Conservation (phyloP, 1,139 yeast species). For the Debaryomycetaceae sp. region DNA sequence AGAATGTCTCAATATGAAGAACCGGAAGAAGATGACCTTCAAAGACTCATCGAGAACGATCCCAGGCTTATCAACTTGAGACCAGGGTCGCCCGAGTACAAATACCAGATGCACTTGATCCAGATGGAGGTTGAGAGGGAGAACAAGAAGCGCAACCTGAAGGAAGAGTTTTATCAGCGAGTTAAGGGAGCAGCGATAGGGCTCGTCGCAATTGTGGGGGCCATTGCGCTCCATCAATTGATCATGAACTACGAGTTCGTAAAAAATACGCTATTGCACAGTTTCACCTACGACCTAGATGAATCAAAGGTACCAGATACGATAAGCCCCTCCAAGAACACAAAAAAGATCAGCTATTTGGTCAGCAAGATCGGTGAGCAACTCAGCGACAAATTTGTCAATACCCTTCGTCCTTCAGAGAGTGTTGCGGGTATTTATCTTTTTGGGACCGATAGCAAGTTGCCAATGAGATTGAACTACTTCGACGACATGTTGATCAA, state of each 20-base stretch:
- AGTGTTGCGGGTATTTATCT: conserved; percentile 34
- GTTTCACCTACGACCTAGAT: conserved; percentile 28
- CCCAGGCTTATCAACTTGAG: conserved; percentile 30
- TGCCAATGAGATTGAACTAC: conserved; percentile 58
- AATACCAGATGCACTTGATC: conserved; percentile 26
- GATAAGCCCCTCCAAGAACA: conserved; percentile 26
- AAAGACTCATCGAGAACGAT: conserved; percentile 26
- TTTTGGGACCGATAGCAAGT: conserved; percentile 36
- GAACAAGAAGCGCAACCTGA: conserved; percentile 18
- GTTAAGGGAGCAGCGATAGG: conserved; percentile 34
- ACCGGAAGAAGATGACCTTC: conserved; percentile 19
- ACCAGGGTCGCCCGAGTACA: conserved; percentile 38
- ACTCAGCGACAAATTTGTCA: conserved; percentile 25
- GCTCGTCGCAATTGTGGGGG: conserved; percentile 25
- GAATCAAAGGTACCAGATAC: conserved; percentile 24
- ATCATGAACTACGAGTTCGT: conserved; percentile 41
- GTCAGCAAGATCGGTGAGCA: conserved; percentile 26
- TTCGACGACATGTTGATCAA: conserved; percentile 62
- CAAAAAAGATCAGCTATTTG: conserved; percentile 21
- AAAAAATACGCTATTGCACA: conserved; percentile 22
- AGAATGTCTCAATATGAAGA: conserved; percentile 4
- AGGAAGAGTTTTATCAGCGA: conserved; percentile 31
- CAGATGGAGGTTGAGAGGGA: conserved; percentile 25
- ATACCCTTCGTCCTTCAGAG: conserved; percentile 22
- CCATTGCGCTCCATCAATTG: conserved; percentile 37